phyloP scores from a whole-genome alignment of 441 rosid genomes.

The Adansonia madagascariensis region DNA sequence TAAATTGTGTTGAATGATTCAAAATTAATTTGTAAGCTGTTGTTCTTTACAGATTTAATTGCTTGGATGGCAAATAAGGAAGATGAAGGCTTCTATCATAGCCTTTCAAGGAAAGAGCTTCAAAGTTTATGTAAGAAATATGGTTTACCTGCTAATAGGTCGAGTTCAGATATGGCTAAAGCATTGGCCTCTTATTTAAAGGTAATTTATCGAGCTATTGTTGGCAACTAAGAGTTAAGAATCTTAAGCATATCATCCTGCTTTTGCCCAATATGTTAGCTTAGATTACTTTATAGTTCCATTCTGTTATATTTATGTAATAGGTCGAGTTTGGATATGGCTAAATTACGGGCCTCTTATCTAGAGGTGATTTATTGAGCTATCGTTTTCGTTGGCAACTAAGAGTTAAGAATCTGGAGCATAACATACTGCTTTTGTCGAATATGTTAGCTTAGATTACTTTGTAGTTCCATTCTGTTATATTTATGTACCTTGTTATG shows the following conservation, averaged over 20 bases:
- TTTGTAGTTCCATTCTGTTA: not conserved
- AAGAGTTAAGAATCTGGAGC: not conserved
- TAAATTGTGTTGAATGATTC: not conserved
- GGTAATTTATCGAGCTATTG: constrained; percentile 36
- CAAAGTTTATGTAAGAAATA: constrained; percentile 67
- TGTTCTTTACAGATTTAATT: constrained; percentile 17
- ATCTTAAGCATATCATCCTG: not conserved
- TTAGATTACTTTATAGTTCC: not conserved
- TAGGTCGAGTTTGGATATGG: constrained; percentile 68
- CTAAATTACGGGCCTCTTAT: constrained; percentile 52
- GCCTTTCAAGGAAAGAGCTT: constrained; percentile 73
- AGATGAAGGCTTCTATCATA: constrained; percentile 40
- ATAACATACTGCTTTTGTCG: not conserved
- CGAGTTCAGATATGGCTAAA: constrained; percentile 65
- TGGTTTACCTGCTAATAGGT: constrained; percentile 70
- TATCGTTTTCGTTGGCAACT: not conserved
- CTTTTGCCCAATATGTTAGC: not conserved
- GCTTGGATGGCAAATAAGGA: constrained; percentile 55
- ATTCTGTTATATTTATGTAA: constrained; percentile 22
- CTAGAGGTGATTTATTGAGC: constrained; percentile 45
- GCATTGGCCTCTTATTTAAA: constrained; percentile 49
- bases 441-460: not conserved
- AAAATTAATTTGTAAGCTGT: not conserved
- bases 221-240: not conserved
- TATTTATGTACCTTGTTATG: not conserved